phyloP scores from a whole-genome alignment of 2,329 filamentous ascomycete species.

The Calonectria pseudoreteaudii region DNA sequence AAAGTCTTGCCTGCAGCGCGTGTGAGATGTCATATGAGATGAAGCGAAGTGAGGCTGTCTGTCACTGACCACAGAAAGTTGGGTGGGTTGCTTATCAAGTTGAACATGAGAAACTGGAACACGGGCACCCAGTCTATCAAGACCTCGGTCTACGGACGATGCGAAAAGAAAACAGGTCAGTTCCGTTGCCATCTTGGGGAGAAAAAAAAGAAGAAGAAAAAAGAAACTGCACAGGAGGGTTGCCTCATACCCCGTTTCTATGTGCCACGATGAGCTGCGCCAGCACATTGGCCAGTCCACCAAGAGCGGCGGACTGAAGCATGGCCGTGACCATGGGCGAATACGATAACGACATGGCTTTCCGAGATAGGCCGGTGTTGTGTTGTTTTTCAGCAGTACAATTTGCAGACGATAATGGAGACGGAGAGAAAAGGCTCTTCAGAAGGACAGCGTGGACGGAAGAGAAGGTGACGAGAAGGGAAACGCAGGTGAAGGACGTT shows the following conservation, averaged over 20 bases:
- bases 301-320: slow-evolving; percentile 74
- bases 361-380: background rate
- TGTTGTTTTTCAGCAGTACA: background rate
- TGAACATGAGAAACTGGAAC: slow-evolving; percentile 82
- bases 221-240: background rate
- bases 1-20: slow-evolving; percentile 73
- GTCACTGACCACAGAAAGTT: slow-evolving; percentile 82
- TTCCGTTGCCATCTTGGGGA: background rate
- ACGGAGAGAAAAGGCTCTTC: background rate
- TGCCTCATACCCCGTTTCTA: slow-evolving; percentile 64
- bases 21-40: slow-evolving; percentile 23
- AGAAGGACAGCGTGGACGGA: background rate
- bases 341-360: slow-evolving; percentile 36
- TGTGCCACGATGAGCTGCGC: slow-evolving; percentile 78
- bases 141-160: slow-evolving; percentile 63
- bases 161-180: background rate
- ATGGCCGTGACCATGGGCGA: slow-evolving; percentile 70
- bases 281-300: slow-evolving; percentile 76
- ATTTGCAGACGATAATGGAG: background rate
- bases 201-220: too few relatives aligned
- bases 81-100: slow-evolving; percentile 78
- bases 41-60: background rate
- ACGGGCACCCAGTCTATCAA: slow-evolving; percentile 75
- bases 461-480: background rate
- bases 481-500: background rate